Conservation (phyloP, 2,329 filamentous ascomycete species). For the Fusarium pininemorale region DNA sequence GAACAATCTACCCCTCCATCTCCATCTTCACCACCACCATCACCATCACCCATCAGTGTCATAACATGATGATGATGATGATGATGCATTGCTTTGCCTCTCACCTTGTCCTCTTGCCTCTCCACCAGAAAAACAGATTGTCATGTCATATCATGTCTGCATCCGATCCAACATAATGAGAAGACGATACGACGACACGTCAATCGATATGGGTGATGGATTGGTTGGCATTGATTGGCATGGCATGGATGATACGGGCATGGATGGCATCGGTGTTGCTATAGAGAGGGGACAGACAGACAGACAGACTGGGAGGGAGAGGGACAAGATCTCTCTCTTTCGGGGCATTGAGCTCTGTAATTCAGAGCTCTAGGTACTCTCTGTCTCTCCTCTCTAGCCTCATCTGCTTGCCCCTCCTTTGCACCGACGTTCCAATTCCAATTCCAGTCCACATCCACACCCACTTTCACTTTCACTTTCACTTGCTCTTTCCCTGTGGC, state of each 20-base stretch:
- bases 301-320: background rate
- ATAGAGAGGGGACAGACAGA: background rate
- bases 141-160: conserved; percentile 17
- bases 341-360: conserved; percentile 4
- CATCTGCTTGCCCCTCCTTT: conserved; percentile 21
- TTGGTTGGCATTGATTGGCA: background rate
- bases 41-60: conserved; percentile 10
- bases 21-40: conserved; percentile 4
- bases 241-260: background rate
- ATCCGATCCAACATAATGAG: conserved; percentile 3
- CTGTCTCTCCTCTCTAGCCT: background rate
- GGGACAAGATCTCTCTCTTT: background rate
- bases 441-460: background rate
- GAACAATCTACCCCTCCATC: conserved; percentile 22
- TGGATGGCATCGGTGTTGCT: background rate
- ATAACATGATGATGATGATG: conserved; percentile 11
- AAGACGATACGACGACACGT: conserved; percentile 26
- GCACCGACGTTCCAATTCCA: conserved; percentile 2
- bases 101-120: background rate
- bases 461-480: background rate
- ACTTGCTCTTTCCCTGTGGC: conserved; percentile 9
- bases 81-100: conserved; percentile 1
- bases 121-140: background rate
- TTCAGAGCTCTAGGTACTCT: background rate
- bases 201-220: conserved; percentile 8